phyloP scores from a whole-genome alignment of 2,329 filamentous ascomycete species.

The Talaromyces sp. region DNA sequence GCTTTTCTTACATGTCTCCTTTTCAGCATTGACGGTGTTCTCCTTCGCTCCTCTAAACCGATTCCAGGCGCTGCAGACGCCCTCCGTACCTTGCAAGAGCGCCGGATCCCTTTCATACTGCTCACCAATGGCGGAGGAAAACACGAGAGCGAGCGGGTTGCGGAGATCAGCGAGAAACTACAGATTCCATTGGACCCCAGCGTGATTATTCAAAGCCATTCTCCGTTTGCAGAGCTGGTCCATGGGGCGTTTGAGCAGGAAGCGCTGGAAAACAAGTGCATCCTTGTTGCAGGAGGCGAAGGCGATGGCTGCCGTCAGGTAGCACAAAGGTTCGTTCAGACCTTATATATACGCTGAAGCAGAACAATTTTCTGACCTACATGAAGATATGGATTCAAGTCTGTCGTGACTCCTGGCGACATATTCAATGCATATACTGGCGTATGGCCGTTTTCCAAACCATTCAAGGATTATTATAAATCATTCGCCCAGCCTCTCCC shows the following conservation, averaged over 20 bases:
- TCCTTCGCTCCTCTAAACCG: constrained; percentile 72
- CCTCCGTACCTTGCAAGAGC: constrained; percentile 64
- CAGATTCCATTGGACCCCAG: constrained; percentile 57
- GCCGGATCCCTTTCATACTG: constrained; percentile 84
- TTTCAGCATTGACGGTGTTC: constrained; percentile 81
- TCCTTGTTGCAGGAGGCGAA: constrained; percentile 68
- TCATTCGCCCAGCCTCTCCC: constrained; percentile 33
- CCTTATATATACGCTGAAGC: not conserved
- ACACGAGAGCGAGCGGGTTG: constrained; percentile 66
- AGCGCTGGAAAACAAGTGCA: constrained; percentile 56
- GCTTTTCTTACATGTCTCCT: constrained; percentile 12
- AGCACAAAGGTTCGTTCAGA: constrained; percentile 53
- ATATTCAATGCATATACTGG: constrained; percentile 67
- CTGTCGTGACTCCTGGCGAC: constrained; percentile 80
- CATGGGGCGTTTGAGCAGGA: constrained; percentile 50
- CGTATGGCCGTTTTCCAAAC: constrained; percentile 76
- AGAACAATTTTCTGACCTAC: not conserved
- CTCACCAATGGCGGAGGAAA: constrained; percentile 94
- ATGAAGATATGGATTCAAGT: constrained; percentile 65
- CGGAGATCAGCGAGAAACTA: constrained; percentile 62
- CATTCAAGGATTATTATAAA: constrained; percentile 58
- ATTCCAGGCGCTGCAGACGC: constrained; percentile 73
- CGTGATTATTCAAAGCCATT: constrained; percentile 85
- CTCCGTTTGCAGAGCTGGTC: constrained; percentile 71
- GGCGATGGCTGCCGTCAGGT: constrained; percentile 63